A percentile compares a stretch with the other conserved stretches of the same genome.
phyloP scores from a whole-genome alignment of 345 rosid species.

The Draba incana region DNA sequence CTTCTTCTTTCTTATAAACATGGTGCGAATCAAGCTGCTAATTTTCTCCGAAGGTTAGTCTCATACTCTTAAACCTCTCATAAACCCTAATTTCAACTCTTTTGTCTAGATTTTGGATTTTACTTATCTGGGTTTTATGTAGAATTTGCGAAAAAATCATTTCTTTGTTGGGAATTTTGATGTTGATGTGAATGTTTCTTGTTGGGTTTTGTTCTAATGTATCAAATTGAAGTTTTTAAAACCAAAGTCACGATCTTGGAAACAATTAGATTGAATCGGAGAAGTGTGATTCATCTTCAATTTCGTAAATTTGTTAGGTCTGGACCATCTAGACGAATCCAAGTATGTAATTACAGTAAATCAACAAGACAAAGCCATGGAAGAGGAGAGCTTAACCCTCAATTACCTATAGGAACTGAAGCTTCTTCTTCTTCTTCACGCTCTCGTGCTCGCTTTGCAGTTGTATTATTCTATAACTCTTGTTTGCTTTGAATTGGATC shows the following conservation, averaged over 20 bases:
- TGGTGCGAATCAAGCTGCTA: conserved; percentile 40
- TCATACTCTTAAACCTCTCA: conserved; percentile 10
- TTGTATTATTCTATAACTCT: conserved; percentile 49
- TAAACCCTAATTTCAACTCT: conserved; percentile 30
- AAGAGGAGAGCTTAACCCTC: conserved; percentile 34
- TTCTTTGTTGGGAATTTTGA: background rate
- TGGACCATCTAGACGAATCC: conserved; percentile 51
- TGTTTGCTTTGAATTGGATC: conserved; percentile 16
- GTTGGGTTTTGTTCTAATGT: background rate
- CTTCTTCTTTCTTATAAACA: conserved; percentile 37
- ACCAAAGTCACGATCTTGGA: background rate
- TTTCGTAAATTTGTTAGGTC: conserved; percentile 43
- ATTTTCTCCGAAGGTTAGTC: conserved; percentile 47
- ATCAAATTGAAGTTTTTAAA: background rate
- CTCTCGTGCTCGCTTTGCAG: conserved; percentile 45
- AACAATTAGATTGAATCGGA: background rate
- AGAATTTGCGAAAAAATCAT: background rate
- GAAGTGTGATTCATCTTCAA: conserved; percentile 18
- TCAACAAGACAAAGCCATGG: conserved; percentile 46
- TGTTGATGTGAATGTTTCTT: conserved; percentile 13
- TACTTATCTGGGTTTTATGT: background rate
- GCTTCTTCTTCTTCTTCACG: conserved; percentile 43
- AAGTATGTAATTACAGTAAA: conserved; percentile 53
- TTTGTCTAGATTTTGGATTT: background rate
- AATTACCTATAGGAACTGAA: conserved; percentile 42